These are phyloP conservation scores for Sugiyamaella smithiae DNA, from an alignment of 805 yeast species.

Conservation along the genomic window DNA sequence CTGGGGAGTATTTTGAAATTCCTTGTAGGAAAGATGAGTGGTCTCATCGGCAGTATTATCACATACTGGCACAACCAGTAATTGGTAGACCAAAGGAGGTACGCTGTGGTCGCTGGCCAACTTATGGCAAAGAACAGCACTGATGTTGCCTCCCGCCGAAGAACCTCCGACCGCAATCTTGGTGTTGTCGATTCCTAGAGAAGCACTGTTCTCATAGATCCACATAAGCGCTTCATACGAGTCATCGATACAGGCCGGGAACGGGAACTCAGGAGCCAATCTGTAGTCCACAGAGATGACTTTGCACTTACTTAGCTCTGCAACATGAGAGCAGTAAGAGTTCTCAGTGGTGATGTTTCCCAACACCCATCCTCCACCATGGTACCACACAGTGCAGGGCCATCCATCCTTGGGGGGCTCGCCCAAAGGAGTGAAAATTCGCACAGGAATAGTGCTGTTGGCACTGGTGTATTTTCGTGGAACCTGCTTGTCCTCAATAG, in stretches of 20 bases:
- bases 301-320: constrained; percentile 37
- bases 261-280: constrained; percentile 49
- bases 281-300: constrained; percentile 50
- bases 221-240: constrained; percentile 35
- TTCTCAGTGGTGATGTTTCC: constrained; percentile 43
- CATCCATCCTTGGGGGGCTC: constrained; percentile 37
- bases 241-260: constrained; percentile 49
- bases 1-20: constrained; percentile 32
- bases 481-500: constrained; percentile 34
- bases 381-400: constrained; percentile 42
- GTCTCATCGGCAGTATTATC: constrained; percentile 33
- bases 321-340: constrained; percentile 42
- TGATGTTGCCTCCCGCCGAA: constrained; percentile 44
- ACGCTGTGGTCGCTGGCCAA: constrained; percentile 32
- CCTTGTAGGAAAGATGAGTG: constrained; percentile 38
- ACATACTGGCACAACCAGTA: constrained; percentile 40
- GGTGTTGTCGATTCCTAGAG: constrained; percentile 17
- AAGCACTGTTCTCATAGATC: constrained; percentile 14
- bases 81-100: constrained; percentile 41
- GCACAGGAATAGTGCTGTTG: constrained; percentile 19
- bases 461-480: constrained; percentile 35
- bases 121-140: constrained; percentile 32
- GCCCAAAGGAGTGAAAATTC: constrained; percentile 42
- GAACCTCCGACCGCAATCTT: constrained; percentile 45
- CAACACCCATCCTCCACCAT: constrained; percentile 48